These are phyloP conservation scores for Graphiopsis chlorocephala DNA, from an alignment of 2,329 filamentous ascomycete species.

Conservation along the genomic window DNA sequence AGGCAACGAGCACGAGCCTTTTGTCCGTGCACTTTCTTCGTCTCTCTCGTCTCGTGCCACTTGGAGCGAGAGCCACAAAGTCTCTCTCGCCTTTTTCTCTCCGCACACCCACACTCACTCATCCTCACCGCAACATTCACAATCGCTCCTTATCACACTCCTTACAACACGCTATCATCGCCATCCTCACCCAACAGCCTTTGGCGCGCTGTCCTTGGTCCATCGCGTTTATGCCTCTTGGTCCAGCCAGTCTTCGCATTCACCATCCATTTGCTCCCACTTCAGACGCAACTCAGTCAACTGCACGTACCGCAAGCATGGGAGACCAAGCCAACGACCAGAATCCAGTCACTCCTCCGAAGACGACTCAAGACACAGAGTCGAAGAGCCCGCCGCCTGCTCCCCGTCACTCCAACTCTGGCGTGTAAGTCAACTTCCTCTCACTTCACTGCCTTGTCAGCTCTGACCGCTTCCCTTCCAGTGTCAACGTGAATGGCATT, in stretches of 20 bases:
- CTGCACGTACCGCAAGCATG: neutral
- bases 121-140: neutral
- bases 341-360: neutral
- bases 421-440: neutral
- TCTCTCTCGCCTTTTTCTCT: neutral
- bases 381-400: neutral
- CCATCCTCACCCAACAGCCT: neutral
- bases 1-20: neutral
- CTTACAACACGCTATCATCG: neutral
- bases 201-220: neutral
- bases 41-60: neutral
- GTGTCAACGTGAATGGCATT: neutral
- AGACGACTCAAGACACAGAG: neutral
- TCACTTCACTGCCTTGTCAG: neutral
- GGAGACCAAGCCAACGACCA: neutral
- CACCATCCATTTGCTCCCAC: neutral
- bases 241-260: neutral
- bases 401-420: neutral
- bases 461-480: neutral
- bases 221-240: neutral
- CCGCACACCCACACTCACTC: neutral
- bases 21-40: neutral
- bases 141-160: neutral
- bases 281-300: neutral
- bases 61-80: neutral